phyloP scores from a whole-genome alignment of 305 asterid genomes.

The Fraxinus sp. region DNA sequence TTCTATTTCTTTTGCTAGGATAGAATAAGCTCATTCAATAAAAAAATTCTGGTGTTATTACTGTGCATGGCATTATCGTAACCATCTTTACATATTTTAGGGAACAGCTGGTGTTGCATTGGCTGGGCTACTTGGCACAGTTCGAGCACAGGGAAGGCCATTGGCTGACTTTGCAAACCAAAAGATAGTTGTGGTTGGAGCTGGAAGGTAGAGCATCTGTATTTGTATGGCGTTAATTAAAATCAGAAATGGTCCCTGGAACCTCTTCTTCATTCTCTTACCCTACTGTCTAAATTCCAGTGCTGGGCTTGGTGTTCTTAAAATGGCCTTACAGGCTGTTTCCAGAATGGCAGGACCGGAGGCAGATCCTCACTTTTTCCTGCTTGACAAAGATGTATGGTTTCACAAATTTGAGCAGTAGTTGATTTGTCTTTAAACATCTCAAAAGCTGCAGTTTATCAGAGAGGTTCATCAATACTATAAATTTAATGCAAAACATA shows the following conservation, averaged over 20 bases:
- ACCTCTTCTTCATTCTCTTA: slow-evolving; percentile 27
- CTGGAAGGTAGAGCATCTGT: slow-evolving; percentile 72
- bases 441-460: slow-evolving; percentile 11
- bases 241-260: slow-evolving; percentile 9
- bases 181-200: slow-evolving; percentile 97
- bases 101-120: slow-evolving; percentile 99
- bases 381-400: slow-evolving; percentile 88
- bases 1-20: slow-evolving; percentile 15
- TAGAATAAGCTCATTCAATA: slow-evolving; percentile 7
- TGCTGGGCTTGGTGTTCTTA: slow-evolving; percentile 99
- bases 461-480: slow-evolving; percentile 16
- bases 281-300: slow-evolving; percentile 50
- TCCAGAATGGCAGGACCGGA: slow-evolving; percentile 78
- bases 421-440: slow-evolving; percentile 12
- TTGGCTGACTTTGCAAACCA: slow-evolving; percentile 90
- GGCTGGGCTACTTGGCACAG: slow-evolving; percentile 96
- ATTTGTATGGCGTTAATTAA: slow-evolving; percentile 16
- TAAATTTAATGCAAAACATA: background rate
- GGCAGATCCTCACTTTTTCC: slow-evolving; percentile 92
- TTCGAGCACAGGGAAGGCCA: slow-evolving; percentile 92
- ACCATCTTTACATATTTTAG: slow-evolving; percentile 41
- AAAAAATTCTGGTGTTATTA: slow-evolving; percentile 12
- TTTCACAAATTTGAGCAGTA: slow-evolving; percentile 22
- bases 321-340: slow-evolving; percentile 95
- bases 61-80: slow-evolving; percentile 27